Conservation (phyloP, 2,329 filamentous ascomycete genomes). For the Paracoccidioides brasiliensis region DNA sequence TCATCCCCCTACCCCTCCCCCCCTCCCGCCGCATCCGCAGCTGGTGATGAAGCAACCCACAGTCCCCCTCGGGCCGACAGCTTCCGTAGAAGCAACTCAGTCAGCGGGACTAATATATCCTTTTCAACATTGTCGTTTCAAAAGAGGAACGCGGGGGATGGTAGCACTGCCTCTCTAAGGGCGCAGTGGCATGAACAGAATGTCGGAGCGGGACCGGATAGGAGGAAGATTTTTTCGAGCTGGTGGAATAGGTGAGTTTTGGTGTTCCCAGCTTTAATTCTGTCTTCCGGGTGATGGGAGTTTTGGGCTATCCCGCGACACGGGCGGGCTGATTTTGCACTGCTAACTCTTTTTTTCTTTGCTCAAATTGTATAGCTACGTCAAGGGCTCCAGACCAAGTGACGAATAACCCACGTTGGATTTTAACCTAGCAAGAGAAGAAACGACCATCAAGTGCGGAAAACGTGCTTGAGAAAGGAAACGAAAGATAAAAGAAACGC, state of each 20-base stretch:
- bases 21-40: neutral
- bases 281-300: too few species aligned
- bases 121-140: slow-evolving; percentile 31
- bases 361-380: too few species aligned
- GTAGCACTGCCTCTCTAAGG: slow-evolving; percentile 23
- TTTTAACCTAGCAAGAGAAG: too few species aligned
- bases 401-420: too few species aligned
- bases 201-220: slow-evolving; percentile 12
- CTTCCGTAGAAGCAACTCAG: neutral
- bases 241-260: slow-evolving; percentile 27
- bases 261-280: slow-evolving; percentile 1
- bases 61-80: neutral
- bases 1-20: slow-evolving; percentile 13
- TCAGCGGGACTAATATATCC: slow-evolving; percentile 4
- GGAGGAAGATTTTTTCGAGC: slow-evolving; percentile 25
- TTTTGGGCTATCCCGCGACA: too few species aligned
- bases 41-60: neutral
- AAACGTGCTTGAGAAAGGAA: too few species aligned
- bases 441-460: too few species aligned
- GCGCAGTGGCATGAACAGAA: slow-evolving; percentile 35
- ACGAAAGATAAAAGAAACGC: too few species aligned
- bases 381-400: too few species aligned
- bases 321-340: too few species aligned
- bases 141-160: slow-evolving; percentile 31
- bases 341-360: too few species aligned